Evolutionary conservation across 495 filamentous ascomycete species (phyloP).

Genomic region (Alectoria sarmentosa): DNA sequence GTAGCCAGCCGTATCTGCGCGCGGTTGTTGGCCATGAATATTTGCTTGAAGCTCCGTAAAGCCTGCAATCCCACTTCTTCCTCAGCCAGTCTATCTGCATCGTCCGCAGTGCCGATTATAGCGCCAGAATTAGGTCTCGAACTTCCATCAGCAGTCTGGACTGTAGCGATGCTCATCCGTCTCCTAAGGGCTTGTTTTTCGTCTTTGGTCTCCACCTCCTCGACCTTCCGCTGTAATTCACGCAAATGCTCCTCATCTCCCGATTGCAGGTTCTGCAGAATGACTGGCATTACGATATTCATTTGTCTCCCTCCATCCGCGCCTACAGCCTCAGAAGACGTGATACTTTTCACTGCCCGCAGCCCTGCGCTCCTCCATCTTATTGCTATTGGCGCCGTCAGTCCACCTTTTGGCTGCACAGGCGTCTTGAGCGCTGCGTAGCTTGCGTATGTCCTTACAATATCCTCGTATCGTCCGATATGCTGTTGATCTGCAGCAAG

Average conservation of each 20-base stretch:
- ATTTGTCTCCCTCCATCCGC: conserved; percentile 68
- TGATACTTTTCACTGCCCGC: conserved; percentile 68
- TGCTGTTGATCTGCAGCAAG: conserved; percentile 77
- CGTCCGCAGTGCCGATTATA: conserved; percentile 66
- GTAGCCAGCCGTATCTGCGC: conserved; percentile 71
- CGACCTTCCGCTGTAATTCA: conserved; percentile 51
- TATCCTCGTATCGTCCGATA: conserved; percentile 69
- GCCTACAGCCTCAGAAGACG: conserved; percentile 68
- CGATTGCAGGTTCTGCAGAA: conserved; percentile 77
- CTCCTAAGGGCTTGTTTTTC: conserved; percentile 50
- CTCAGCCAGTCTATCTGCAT: conserved; percentile 79
- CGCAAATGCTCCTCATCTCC: conserved; percentile 62
- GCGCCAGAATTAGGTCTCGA: conserved; percentile 61
- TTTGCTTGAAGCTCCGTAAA: conserved; percentile 70
- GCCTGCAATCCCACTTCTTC: conserved; percentile 79
- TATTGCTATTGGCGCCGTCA: conserved; percentile 67
- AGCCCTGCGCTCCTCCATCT: conserved; percentile 78
- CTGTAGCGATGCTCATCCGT: conserved; percentile 71
- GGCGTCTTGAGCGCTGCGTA: conserved; percentile 51
- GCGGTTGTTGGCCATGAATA: conserved; percentile 69
- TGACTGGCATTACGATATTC: conserved; percentile 67
- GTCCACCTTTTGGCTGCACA: conserved; percentile 31
- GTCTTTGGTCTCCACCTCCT: conserved; percentile 58
- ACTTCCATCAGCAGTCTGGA: conserved; percentile 58
- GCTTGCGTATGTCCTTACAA: conserved; percentile 67